Evolutionary conservation across 371 early-diverging fungal species (phyloP), one percentile per base, ranked within the genome.

Genomic region (Mortierella polycephala): DNA sequence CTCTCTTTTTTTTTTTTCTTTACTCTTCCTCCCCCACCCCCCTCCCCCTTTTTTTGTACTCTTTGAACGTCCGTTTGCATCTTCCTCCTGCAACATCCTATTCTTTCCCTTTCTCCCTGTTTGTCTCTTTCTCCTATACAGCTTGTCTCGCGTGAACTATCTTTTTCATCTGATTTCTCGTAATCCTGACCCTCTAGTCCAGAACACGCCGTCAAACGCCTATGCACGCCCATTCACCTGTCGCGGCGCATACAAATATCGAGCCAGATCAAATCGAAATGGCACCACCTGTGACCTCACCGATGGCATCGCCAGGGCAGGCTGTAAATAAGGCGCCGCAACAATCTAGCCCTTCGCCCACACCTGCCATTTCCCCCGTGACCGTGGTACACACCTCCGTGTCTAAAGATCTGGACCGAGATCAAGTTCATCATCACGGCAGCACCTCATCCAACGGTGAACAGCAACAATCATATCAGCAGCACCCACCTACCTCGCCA

Each of bases 211-310:
- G n/a, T n/a, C n/a, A n/a, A n/a, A n/a, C n/a, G n/a, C n/a, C 50
- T 23, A 63, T 63, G 55, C 63, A 18, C 18, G 44, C 57, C 12
- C 55, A 55, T 47, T 45, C 54, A 10, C 30, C 49, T 39, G 14
- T 56, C 12, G 57, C 57, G 8, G 39, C 57, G 6, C 23, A 46
- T 30, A 16, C 40, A 5, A 16, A 46, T 9, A n/a, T 23, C 4
- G 18, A 21, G 16, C 62, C 62, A 40, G 62, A 61, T 61, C 51
- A 18, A 52, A 14, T 10, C 52, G 64, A 64, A 11, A 64, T 64
- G 64, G 49, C 57, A 7, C 41, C 51, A 11, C 40, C 62, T 5
- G 41, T 10, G 8, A 50, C 12, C 8, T 12, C 62, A 37, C 62
- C 55, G 16, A 37, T 57, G 16, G 44, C 63, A 9, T 64, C 64